Evolutionary conservation across 129 eudicot genomes (phyloP).

Genomic region (Oenanthe sinensis): DNA sequence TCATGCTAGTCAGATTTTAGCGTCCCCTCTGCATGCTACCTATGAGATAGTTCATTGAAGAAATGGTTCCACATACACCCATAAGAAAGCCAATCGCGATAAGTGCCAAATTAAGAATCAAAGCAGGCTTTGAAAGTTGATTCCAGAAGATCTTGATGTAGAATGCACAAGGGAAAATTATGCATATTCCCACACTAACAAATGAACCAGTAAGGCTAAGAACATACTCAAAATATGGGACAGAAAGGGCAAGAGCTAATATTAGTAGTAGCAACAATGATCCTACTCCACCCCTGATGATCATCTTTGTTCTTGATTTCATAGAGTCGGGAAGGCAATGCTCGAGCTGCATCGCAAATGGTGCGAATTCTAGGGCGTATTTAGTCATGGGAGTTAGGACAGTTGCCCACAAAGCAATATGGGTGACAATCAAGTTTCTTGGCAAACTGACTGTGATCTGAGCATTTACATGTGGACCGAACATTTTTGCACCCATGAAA

Average conservation of each 20-base stretch:
- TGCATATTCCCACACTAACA: slow-evolving; percentile 54
- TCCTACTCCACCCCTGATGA: slow-evolving; percentile 58
- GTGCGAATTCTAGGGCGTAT: slow-evolving; percentile 82
- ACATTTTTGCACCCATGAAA: slow-evolving; percentile 76
- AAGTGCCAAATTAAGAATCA: slow-evolving; percentile 38
- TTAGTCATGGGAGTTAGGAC: slow-evolving; percentile 87
- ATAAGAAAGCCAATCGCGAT: slow-evolving; percentile 37
- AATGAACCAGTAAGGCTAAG: slow-evolving; percentile 85
- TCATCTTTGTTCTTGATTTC: slow-evolving; percentile 51
- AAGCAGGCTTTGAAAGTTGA: slow-evolving; percentile 27
- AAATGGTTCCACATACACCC: slow-evolving; percentile 56
- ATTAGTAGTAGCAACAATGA: slow-evolving; percentile 50
- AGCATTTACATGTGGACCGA: slow-evolving; percentile 63
- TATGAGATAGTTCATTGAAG: slow-evolving; percentile 56
- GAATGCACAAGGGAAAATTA: slow-evolving; percentile 60
- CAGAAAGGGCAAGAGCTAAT: slow-evolving; percentile 58
- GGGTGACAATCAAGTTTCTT: slow-evolving; percentile 40
- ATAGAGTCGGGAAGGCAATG: slow-evolving; percentile 45
- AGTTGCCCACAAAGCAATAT: slow-evolving; percentile 83
- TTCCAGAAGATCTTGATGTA: slow-evolving; percentile 66
- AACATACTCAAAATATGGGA: slow-evolving; percentile 77
- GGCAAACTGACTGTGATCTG: slow-evolving; percentile 92
- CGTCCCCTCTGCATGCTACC: slow-evolving; percentile 27
- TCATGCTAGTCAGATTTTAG: background rate
- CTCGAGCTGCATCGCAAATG: slow-evolving; percentile 70